Conservation (phyloP, 164 flowering plant genomes). For the Macadamia tetraphylla region DNA sequence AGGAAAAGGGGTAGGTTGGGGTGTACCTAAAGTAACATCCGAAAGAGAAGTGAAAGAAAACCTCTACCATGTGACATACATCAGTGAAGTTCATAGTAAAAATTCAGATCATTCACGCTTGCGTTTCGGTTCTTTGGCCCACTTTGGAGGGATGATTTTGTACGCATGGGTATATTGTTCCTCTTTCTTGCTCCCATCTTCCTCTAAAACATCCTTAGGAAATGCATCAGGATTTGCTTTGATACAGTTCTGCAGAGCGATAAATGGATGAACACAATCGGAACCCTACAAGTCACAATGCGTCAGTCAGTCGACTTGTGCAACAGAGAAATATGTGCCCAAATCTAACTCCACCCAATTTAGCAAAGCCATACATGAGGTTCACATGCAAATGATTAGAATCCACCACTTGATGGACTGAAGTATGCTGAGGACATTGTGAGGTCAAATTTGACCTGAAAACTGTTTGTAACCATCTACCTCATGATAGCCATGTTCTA, state of each 20-base stretch:
- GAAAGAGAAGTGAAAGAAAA: not conserved
- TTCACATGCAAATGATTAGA: not conserved
- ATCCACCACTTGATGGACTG: not conserved
- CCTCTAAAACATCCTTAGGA: conserved; percentile 57
- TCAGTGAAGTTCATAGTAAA: not conserved
- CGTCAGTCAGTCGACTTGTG: not conserved
- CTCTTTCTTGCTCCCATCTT: conserved; percentile 32
- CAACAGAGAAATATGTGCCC: not conserved
- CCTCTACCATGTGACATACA: not conserved
- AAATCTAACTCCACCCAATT: not conserved
- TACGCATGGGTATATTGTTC: conserved; percentile 37
- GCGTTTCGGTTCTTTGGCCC: conserved; percentile 45
- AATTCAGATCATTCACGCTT: conserved; percentile 16
- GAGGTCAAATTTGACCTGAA: not conserved
- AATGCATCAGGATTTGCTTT: conserved; percentile 78
- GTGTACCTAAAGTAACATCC: too few species aligned
- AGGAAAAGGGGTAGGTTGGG: too few species aligned
- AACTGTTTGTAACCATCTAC: not conserved
- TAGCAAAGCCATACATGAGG: not conserved
- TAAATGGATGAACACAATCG: conserved; percentile 80
- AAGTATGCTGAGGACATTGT: not conserved
- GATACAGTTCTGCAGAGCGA: conserved; percentile 82
- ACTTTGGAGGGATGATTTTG: conserved; percentile 58
- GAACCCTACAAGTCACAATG: conserved; percentile 49
- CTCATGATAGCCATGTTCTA: too few species aligned